Percentiles rank a stretch among this genome's conserved stretches.
Evolutionary conservation across 2,329 filamentous ascomycete species (phyloP).

Genomic region (Chaetomiaceae sp.): DNA sequence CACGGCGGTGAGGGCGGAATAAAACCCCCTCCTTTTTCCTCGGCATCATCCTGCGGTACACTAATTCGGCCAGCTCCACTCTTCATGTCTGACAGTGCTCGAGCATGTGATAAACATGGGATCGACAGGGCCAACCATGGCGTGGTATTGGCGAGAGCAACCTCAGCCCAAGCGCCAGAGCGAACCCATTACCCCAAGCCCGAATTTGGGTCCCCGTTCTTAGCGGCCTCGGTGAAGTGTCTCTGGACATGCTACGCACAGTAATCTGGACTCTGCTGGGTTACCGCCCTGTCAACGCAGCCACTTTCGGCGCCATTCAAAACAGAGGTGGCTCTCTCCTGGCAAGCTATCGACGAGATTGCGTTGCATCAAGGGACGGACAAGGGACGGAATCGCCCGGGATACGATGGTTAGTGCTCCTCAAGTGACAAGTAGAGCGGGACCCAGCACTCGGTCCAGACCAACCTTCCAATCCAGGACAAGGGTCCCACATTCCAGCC

Average conservation of each 20-base stretch:
- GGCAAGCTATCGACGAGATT: neutral
- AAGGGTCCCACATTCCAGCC: neutral
- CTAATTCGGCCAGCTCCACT: constrained; percentile 5
- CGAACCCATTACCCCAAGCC: neutral
- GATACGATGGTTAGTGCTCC: neutral
- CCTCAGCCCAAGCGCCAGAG: neutral
- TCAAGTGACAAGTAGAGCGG: neutral
- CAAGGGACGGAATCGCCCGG: neutral
- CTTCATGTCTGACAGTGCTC: neutral
- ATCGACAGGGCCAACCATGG: constrained; percentile 5
- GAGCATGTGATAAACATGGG: constrained; percentile 19
- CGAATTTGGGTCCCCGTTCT: neutral
- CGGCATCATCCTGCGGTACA: constrained; percentile 8
- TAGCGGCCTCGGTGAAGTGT: constrained; percentile 7
- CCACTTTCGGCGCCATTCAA: neutral
- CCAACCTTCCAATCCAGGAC: constrained; percentile 1
- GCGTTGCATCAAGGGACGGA: neutral
- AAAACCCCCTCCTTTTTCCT: constrained; percentile 2
- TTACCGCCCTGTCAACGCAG: too few relatives aligned
- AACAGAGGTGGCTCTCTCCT: neutral
- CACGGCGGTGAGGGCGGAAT: neutral
- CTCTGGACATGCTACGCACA: too few relatives aligned
- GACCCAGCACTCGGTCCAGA: neutral
- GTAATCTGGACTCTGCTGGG: neutral
- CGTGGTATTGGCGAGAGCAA: constrained; percentile 1